phyloP scores from a whole-genome alignment of 2,329 filamentous ascomycete species.

The Beauveria sp. region DNA sequence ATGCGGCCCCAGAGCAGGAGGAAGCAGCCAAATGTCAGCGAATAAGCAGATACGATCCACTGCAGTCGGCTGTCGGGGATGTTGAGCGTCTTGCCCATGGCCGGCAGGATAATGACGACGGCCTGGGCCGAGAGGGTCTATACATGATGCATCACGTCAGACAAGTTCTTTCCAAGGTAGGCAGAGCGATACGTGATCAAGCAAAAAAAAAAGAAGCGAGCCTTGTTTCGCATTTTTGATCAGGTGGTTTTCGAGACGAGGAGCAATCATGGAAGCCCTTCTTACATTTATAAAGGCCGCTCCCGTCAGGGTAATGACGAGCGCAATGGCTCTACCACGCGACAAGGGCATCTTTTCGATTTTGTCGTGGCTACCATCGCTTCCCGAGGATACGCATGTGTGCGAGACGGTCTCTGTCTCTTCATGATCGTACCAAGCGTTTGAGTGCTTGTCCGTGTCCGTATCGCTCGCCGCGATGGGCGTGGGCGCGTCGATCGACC shows the following conservation, averaged over 20 bases:
- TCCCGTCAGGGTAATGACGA: constrained; percentile 47
- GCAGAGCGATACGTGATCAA: no score
- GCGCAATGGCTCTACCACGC: constrained; percentile 44
- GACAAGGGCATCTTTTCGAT: constrained; percentile 30
- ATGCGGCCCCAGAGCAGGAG: constrained; percentile 60
- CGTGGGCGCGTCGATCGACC: not conserved
- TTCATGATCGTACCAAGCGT: not conserved
- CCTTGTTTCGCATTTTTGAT: not conserved
- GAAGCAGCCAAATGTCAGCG: constrained; percentile 60
- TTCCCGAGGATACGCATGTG: not conserved
- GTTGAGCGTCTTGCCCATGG: constrained; percentile 47
- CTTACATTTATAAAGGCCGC: constrained; percentile 49
- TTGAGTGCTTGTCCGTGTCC: not conserved
- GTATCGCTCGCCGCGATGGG: not conserved
- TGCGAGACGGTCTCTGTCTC: not conserved
- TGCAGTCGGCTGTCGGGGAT: constrained; percentile 54
- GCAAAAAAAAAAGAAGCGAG: not conserved
- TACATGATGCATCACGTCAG: constrained; percentile 17
- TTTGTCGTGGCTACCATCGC: constrained; percentile 14
- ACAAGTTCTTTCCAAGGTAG: not conserved
- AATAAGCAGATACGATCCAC: constrained; percentile 61
- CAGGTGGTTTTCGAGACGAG: constrained; percentile 6
- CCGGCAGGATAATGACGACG: constrained; percentile 55
- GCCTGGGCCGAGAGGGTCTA: constrained; percentile 51
- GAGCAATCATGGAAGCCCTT: not conserved